These are phyloP conservation scores for Nicotiana noctiflora DNA, from an alignment of 257 asterid species.

Conservation along the genomic window DNA sequence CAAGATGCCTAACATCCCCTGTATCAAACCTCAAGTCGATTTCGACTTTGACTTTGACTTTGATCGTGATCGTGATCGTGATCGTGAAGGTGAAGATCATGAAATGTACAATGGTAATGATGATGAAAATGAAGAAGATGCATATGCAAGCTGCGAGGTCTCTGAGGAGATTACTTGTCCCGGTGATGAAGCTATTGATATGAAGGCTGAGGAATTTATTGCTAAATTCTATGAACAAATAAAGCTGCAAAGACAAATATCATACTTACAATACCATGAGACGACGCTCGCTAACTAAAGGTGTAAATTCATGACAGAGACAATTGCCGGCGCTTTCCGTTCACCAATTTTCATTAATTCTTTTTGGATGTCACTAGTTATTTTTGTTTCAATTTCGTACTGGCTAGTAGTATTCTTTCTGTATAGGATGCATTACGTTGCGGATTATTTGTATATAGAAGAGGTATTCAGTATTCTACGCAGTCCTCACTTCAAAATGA, in stretches of 20 bases:
- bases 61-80: constrained; percentile 7
- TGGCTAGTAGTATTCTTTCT: not conserved
- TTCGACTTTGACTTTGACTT: constrained; percentile 58
- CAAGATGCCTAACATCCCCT: constrained; percentile 65
- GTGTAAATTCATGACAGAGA: constrained; percentile 7
- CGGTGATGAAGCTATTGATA: constrained; percentile 51
- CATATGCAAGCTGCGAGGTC: not conserved
- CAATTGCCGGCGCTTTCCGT: not conserved
- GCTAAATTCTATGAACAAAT: constrained; percentile 61
- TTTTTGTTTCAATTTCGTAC: not conserved
- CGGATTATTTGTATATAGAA: not conserved
- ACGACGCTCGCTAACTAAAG: constrained; percentile 14
- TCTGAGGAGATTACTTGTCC: not conserved
- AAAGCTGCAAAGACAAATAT: constrained; percentile 55
- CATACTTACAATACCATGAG: constrained; percentile 23
- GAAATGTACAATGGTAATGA: not conserved
- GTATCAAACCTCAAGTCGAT: constrained; percentile 57
- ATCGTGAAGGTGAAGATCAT: too few species aligned
- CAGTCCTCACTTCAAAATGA: not conserved
- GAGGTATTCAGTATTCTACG: not conserved
- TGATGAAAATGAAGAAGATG: not conserved
- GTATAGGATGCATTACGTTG: not conserved
- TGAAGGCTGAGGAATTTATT: constrained; percentile 72
- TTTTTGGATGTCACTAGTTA: not conserved
- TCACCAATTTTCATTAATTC: not conserved